phyloP scores from a whole-genome alignment of 2,329 filamentous ascomycete genomes.

The Elsinoe arachidis region DNA sequence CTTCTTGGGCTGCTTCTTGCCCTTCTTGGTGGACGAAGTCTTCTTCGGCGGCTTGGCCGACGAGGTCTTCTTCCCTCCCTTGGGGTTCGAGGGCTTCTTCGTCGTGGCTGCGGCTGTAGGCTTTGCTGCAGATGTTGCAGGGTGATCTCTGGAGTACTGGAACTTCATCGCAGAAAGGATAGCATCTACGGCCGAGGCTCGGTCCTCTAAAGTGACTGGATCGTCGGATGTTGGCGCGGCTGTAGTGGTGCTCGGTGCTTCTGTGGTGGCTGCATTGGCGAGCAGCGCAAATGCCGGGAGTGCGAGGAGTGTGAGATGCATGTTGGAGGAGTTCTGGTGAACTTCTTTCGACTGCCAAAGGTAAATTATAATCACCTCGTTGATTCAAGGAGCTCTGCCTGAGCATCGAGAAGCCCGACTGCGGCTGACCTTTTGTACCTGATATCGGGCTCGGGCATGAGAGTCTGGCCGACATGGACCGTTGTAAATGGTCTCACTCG shows the following conservation, averaged over 20 bases:
- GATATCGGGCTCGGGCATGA: background rate
- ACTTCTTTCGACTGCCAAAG: too few species aligned
- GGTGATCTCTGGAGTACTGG: slow-evolving; percentile 8
- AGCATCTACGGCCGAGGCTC: background rate
- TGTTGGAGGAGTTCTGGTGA: background rate
- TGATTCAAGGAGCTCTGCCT: too few species aligned
- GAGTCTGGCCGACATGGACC: background rate
- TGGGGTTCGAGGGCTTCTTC: background rate
- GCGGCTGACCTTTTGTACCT: background rate
- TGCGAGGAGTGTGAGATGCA: background rate
- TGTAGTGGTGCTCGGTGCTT: background rate
- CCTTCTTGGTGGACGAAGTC: background rate
- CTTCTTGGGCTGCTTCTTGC: background rate
- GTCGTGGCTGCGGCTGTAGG: background rate
- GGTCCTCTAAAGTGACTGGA: background rate
- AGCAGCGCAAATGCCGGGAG: background rate
- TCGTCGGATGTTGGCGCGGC: background rate
- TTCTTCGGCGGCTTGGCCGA: background rate
- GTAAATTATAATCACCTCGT: too few species aligned
- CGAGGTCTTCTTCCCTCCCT: background rate
- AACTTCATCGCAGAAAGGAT: background rate
- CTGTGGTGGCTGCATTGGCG: background rate
- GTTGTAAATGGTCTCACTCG: background rate
- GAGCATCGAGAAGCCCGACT: too few species aligned
- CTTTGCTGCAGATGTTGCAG: background rate